These are phyloP conservation scores for Eucalyptus paniculata DNA, from an alignment of 345 rosid genomes.

Conservation along the genomic window DNA sequence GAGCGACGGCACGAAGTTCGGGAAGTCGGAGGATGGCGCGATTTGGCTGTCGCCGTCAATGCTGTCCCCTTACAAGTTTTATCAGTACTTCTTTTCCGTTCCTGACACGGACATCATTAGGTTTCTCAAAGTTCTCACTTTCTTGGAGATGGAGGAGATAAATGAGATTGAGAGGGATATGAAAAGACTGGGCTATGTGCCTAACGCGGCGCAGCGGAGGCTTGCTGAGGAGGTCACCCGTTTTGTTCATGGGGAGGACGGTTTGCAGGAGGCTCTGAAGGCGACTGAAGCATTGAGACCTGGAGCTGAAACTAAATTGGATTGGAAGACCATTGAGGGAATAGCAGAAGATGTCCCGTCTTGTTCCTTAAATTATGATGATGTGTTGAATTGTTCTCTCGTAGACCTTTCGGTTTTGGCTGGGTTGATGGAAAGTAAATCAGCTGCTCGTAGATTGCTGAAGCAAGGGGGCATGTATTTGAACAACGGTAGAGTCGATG, in stretches of 20 bases:
- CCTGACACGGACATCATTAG: conserved; percentile 75
- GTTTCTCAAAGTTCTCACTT: conserved; percentile 68
- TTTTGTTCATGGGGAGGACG: conserved; percentile 90
- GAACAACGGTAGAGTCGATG: conserved; percentile 78
- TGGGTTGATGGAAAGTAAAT: conserved; percentile 82
- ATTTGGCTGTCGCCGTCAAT: conserved; percentile 71
- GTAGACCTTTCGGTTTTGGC: conserved; percentile 67
- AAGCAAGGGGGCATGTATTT: conserved; percentile 96
- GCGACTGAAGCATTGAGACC: conserved; percentile 92
- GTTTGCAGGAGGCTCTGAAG: conserved; percentile 76
- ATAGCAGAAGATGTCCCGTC: conserved; percentile 89
- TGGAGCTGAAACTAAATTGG: conserved; percentile 84
- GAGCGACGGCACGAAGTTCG: conserved; percentile 86
- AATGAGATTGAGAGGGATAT: conserved; percentile 51
- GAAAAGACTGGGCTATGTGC: conserved; percentile 57
- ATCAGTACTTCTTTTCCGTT: conserved; percentile 91
- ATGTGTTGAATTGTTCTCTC: conserved; percentile 38
- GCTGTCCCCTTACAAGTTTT: conserved; percentile 85
- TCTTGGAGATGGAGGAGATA: conserved; percentile 60
- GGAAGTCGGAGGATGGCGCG: conserved; percentile 99
- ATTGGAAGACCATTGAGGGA: conserved; percentile 76
- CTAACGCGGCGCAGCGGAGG: conserved; percentile 58
- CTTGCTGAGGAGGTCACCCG: conserved; percentile 90
- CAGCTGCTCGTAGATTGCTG: conserved; percentile 70
- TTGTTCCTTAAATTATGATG: conserved; percentile 46